Evolutionary conservation across 2,329 filamentous ascomycete species (phyloP).

Genomic region (Trichocomaceae sp.): DNA sequence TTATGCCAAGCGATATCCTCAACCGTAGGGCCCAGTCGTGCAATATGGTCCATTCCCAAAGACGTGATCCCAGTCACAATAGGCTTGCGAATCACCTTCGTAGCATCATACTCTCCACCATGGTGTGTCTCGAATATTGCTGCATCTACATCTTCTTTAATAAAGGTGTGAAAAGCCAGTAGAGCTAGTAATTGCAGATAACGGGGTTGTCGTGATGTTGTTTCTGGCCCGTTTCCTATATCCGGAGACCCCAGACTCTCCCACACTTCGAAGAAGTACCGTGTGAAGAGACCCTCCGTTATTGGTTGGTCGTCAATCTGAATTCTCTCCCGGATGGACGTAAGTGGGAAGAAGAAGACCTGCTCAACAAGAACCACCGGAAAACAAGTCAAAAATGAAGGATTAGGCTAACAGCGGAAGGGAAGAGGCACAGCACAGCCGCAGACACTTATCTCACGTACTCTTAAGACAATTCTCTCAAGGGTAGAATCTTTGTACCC

Average conservation of each 20-base stretch:
- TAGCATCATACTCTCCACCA: constrained; percentile 62
- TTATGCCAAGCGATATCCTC: constrained; percentile 57
- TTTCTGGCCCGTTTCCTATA: constrained; percentile 2
- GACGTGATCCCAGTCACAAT: constrained; percentile 56
- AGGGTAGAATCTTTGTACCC: no score
- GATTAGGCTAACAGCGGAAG: no score
- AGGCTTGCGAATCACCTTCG: constrained; percentile 49
- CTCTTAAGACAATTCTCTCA: no score
- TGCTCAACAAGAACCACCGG: no score
- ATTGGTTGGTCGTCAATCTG: constrained; percentile 29
- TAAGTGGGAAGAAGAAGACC: constrained; percentile 24
- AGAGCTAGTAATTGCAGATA: constrained; percentile 50
- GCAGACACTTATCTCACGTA: no score
- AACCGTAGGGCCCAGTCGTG: constrained; percentile 55
- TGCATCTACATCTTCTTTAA: constrained; percentile 55
- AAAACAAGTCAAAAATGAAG: no score
- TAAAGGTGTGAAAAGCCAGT: constrained; percentile 59
- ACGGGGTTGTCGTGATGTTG: constrained; percentile 19
- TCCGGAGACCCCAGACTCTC: constrained; percentile 25
- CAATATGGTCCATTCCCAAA: constrained; percentile 64
- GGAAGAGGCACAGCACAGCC: no score
- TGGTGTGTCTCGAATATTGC: constrained; percentile 63
- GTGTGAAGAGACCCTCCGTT: constrained; percentile 17
- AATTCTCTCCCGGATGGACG: constrained; percentile 31
- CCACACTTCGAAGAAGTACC: constrained; percentile 28